Conservation (phyloP, 2,329 filamentous ascomycete genomes). For the Grosmannia penicillata region DNA sequence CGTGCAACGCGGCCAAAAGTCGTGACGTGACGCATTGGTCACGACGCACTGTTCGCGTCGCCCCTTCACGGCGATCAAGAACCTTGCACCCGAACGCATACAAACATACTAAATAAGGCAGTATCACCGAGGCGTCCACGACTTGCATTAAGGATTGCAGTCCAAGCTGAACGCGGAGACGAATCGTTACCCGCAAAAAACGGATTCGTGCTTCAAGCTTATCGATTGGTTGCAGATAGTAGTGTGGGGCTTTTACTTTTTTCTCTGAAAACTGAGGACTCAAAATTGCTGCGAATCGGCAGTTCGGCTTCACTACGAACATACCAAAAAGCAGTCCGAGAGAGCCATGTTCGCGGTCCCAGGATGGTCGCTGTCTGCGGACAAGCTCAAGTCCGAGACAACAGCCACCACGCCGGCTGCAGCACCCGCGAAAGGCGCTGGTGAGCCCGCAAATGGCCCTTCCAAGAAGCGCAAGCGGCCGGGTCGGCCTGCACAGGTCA, state of each 20-base stretch:
- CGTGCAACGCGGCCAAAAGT: too few relatives aligned
- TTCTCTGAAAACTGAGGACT: neutral
- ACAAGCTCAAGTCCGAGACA: constrained; percentile 53
- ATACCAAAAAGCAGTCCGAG: neutral
- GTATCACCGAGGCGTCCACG: too few relatives aligned
- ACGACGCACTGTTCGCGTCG: too few relatives aligned
- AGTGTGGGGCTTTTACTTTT: neutral
- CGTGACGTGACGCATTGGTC: too few relatives aligned
- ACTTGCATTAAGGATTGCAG: too few relatives aligned
- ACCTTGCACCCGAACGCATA: too few relatives aligned
- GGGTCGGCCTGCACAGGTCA: constrained; percentile 30
- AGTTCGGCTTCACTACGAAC: neutral
- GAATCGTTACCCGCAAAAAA: too few relatives aligned
- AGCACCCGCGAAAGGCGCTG: constrained; percentile 15
- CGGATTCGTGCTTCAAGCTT: neutral
- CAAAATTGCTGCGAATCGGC: too few relatives aligned
- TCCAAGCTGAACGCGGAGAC: too few relatives aligned
- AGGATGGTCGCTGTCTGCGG: constrained; percentile 73
- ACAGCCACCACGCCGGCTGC: constrained; percentile 4
- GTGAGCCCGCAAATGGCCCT: neutral
- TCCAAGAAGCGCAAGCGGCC: constrained; percentile 44
- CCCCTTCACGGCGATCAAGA: too few relatives aligned
- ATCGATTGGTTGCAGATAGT: neutral
- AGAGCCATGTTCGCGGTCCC: constrained; percentile 77
- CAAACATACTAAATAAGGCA: too few relatives aligned